A percentile compares a stretch with the other conserved stretches of the same genome.
Evolutionary conservation across 495 filamentous ascomycete genomes (phyloP).

Genomic region (Cairneyella variabilis): DNA sequence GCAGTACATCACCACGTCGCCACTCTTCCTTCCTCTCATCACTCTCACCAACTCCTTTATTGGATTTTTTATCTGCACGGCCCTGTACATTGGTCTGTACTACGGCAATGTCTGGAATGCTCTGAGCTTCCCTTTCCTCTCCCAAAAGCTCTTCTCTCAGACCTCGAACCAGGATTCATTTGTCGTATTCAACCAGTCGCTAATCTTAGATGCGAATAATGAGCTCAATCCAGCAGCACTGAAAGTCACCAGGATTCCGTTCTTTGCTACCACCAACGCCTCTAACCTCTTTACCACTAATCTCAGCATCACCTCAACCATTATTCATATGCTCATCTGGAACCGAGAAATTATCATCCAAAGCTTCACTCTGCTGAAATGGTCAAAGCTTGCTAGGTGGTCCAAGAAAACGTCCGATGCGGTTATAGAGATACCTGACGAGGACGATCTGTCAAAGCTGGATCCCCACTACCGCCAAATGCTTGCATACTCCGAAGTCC

Average conservation of each 20-base stretch:
- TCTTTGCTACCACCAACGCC: conserved; percentile 39
- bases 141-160: conserved; percentile 33
- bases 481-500: conserved; percentile 47
- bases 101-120: conserved; percentile 50
- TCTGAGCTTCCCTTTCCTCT: conserved; percentile 48
- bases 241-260: conserved; percentile 34
- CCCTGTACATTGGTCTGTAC: conserved; percentile 11
- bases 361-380: neutral
- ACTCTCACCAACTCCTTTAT: conserved; percentile 18
- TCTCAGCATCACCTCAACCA: conserved; percentile 37
- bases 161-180: conserved; percentile 34
- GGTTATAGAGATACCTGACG: neutral
- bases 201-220: conserved; percentile 31
- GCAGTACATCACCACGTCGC: conserved; percentile 37
- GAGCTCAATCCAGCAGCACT: conserved; percentile 34
- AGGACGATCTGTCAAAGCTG: conserved; percentile 12
- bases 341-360: neutral
- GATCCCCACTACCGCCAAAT: conserved; percentile 46
- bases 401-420: neutral
- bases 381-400: neutral
- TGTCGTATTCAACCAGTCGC: conserved; percentile 34
- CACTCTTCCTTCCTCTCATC: conserved; percentile 9
- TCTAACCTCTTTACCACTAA: conserved; percentile 38
- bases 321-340: conserved; percentile 29
- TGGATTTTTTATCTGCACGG: conserved; percentile 11